Evolutionary conservation across 106 monocot genomes (phyloP).

Genomic region (Narthecium ossifragum): DNA sequence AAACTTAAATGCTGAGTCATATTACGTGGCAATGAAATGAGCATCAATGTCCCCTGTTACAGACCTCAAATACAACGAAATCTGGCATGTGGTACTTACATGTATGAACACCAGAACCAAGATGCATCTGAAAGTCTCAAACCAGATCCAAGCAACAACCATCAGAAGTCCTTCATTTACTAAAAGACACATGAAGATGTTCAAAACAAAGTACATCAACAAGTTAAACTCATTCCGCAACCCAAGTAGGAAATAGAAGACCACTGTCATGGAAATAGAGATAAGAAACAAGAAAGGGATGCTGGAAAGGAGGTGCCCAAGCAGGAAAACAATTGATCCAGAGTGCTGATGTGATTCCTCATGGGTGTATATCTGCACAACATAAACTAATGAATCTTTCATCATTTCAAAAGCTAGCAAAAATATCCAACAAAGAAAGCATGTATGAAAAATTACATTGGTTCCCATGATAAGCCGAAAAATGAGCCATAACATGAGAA

Average conservation of each 20-base stretch:
- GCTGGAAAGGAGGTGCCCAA: slow-evolving; percentile 72
- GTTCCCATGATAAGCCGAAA: too few relatives aligned
- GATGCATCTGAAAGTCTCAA: slow-evolving; percentile 54
- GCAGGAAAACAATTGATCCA: slow-evolving; percentile 51
- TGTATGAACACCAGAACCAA: slow-evolving; percentile 56
- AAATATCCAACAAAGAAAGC: too few relatives aligned
- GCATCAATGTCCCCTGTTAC: too few relatives aligned
- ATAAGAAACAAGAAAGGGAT: slow-evolving; percentile 90
- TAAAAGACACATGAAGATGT: slow-evolving; percentile 78
- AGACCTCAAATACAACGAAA: too few relatives aligned
- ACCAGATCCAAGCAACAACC: slow-evolving; percentile 63
- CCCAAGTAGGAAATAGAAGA: slow-evolving; percentile 88
- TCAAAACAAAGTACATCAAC: slow-evolving; percentile 87
- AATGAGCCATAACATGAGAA: too few relatives aligned
- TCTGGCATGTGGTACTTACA: too few relatives aligned
- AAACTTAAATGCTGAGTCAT: too few relatives aligned
- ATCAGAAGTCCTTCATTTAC: slow-evolving; percentile 90
- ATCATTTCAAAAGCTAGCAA: too few relatives aligned
- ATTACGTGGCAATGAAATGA: too few relatives aligned
- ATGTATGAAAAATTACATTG: too few relatives aligned
- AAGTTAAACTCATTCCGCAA: slow-evolving; percentile 80
- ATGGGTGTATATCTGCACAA: slow-evolving; percentile 60
- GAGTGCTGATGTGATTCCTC: slow-evolving; percentile 80
- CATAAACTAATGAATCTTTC: slow-evolving; percentile 4
- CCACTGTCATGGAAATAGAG: slow-evolving; percentile 60